Conservation (phyloP, 2,329 filamentous ascomycete genomes). For the Ceratocystis eucalypticola region DNA sequence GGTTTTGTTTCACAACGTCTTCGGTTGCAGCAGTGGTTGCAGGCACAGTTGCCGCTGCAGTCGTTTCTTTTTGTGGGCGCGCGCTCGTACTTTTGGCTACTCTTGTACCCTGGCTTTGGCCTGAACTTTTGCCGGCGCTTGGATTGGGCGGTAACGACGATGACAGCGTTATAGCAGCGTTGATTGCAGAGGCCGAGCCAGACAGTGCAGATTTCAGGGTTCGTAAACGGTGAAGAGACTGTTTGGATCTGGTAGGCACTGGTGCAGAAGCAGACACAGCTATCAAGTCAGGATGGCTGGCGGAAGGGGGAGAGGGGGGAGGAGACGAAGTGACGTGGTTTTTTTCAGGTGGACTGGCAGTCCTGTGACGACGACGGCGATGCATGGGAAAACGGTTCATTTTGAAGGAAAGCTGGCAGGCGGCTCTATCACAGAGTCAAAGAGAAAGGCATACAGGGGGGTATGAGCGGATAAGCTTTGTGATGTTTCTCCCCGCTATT, state of each 20-base stretch:
- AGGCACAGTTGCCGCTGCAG: not conserved
- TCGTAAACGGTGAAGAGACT: constrained; percentile 20
- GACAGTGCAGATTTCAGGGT: constrained; percentile 19
- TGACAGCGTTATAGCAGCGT: not conserved
- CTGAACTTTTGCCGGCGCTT: not conserved
- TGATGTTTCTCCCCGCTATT: not conserved
- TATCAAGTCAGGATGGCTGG: not conserved
- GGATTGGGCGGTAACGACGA: not conserved
- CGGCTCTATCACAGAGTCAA: not conserved
- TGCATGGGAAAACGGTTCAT: constrained; percentile 34
- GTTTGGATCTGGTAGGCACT: constrained; percentile 16
- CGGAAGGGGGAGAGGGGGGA: constrained; percentile 3
- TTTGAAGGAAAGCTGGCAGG: constrained; percentile 13
- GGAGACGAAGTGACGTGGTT: not conserved
- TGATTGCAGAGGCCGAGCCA: constrained; percentile 9
- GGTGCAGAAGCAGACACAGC: not conserved
- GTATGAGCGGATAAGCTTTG: not conserved
- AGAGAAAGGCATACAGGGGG: not conserved
- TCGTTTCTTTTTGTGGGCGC: not conserved
- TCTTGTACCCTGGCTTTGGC: not conserved
- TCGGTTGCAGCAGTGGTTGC: not conserved
- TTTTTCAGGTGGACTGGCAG: constrained; percentile 5
- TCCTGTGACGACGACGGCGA: constrained; percentile 33
- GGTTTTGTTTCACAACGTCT: constrained; percentile 6
- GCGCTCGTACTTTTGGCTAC: not conserved